Conservation (phyloP, 148 eudicot species). For the Camellia granthamiana region DNA sequence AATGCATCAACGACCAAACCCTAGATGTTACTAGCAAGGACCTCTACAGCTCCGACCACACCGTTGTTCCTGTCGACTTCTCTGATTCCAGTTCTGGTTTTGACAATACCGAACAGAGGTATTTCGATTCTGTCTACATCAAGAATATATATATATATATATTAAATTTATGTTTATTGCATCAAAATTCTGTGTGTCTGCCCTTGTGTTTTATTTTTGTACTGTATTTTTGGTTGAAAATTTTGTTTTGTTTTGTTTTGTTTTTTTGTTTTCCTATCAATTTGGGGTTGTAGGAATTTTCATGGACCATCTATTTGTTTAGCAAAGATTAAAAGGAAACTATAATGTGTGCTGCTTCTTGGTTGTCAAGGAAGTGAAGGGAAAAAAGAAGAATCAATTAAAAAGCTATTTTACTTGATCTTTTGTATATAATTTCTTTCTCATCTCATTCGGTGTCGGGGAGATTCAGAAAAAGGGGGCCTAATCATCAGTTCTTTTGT, state of each 20-base stretch:
- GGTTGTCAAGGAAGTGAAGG: background rate
- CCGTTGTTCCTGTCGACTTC: conserved; percentile 80
- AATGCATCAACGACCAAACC: conserved; percentile 71
- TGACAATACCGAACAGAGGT: conserved; percentile 49
- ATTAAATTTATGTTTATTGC: background rate
- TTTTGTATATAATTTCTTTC: background rate
- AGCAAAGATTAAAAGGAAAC: too few relatives aligned
- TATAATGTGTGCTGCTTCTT: background rate
- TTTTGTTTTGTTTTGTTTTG: background rate
- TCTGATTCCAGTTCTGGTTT: conserved; percentile 39
- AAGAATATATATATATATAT: background rate
- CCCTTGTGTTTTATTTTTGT: background rate
- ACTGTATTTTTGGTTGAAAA: background rate
- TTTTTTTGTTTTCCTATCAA: too few relatives aligned
- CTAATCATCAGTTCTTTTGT: background rate
- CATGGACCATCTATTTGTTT: too few relatives aligned
- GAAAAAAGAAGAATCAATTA: background rate
- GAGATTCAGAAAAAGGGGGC: background rate
- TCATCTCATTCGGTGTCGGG: background rate
- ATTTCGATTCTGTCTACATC: background rate
- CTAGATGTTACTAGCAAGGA: conserved; percentile 88
- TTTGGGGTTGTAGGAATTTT: too few relatives aligned
- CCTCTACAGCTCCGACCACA: conserved; percentile 66
- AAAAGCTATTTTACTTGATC: background rate
- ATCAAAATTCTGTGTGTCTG: background rate